A percentile compares a stretch with the other conserved stretches of the same genome.
These are phyloP conservation scores for Samsoniella hepiali DNA, from an alignment of 2,329 filamentous ascomycete species.

Conservation along the genomic window DNA sequence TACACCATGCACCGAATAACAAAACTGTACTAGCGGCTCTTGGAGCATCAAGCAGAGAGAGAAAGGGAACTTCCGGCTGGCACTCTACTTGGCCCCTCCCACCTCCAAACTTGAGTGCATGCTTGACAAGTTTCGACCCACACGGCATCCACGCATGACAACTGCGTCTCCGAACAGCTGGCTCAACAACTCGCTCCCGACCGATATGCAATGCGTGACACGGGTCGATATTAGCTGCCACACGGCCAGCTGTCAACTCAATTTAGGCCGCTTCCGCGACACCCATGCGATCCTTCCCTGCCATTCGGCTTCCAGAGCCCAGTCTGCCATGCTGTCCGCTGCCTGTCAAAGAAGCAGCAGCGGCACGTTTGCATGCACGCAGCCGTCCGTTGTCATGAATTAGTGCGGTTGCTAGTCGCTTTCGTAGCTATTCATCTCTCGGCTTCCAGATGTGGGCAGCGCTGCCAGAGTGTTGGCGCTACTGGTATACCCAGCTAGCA, in stretches of 20 bases:
- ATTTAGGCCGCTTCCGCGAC: conserved; percentile 7
- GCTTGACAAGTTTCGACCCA: conserved; percentile 13
- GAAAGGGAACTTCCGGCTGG: background rate
- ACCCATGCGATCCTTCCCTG: background rate
- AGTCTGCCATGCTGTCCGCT: background rate
- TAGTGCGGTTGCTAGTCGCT: background rate
- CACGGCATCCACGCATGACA: conserved; percentile 11
- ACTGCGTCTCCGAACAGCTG: conserved; percentile 11
- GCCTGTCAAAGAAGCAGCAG: background rate
- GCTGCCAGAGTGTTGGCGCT: background rate
- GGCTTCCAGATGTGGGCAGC: conserved; percentile 5
- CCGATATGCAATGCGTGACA: conserved; percentile 5
- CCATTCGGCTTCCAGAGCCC: background rate
- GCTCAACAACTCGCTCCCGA: conserved; percentile 3
- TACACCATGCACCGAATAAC: background rate
- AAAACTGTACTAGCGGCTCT: conserved; percentile 7
- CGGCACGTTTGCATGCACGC: background rate
- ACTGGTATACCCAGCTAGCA: background rate
- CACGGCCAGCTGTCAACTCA: conserved; percentile 16
- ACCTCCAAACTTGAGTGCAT: background rate
- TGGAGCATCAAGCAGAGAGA: background rate
- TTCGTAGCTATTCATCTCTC: background rate
- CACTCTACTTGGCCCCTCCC: background rate
- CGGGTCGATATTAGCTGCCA: conserved; percentile 15
- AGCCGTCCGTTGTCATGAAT: background rate